Conservation (phyloP, 2,329 filamentous ascomycete species). For the Ceratocystis harringtonii region DNA sequence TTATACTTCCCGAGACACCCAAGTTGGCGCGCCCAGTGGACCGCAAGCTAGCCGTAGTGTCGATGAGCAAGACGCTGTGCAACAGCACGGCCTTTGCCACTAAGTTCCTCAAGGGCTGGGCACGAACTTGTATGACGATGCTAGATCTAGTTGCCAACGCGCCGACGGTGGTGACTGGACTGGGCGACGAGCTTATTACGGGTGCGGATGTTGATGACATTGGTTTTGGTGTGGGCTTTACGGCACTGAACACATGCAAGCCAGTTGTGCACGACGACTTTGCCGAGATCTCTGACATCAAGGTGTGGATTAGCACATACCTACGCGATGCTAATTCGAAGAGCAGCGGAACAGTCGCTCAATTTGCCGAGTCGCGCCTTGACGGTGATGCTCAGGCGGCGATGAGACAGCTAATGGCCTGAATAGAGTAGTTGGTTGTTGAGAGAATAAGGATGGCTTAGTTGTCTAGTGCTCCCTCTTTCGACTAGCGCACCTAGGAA, state of each 20-base stretch:
- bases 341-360: constrained; percentile 53
- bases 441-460: not conserved
- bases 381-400: constrained; percentile 32
- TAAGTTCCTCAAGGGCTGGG: constrained; percentile 80
- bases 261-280: constrained; percentile 62
- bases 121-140: constrained; percentile 74
- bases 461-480: too few relatives aligned
- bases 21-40: constrained; percentile 78
- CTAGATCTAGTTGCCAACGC: constrained; percentile 82
- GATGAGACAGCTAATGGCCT: constrained; percentile 13
- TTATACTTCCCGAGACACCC: constrained; percentile 79
- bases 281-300: constrained; percentile 64
- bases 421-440: not conserved
- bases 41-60: constrained; percentile 85
- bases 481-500: too few relatives aligned
- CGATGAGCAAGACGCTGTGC: constrained; percentile 79
- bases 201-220: constrained; percentile 92
- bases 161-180: constrained; percentile 48
- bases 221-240: constrained; percentile 88
- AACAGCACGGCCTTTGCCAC: constrained; percentile 72
- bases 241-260: constrained; percentile 80
- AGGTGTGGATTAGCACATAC: constrained; percentile 72
- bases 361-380: constrained; percentile 58
- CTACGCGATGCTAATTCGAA: constrained; percentile 63
- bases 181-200: constrained; percentile 60